Percentiles rank a stretch among this genome's conserved stretches.
Conservation (phyloP, 495 filamentous ascomycete genomes). For the Aspergillus sclerotioniger region DNA sequence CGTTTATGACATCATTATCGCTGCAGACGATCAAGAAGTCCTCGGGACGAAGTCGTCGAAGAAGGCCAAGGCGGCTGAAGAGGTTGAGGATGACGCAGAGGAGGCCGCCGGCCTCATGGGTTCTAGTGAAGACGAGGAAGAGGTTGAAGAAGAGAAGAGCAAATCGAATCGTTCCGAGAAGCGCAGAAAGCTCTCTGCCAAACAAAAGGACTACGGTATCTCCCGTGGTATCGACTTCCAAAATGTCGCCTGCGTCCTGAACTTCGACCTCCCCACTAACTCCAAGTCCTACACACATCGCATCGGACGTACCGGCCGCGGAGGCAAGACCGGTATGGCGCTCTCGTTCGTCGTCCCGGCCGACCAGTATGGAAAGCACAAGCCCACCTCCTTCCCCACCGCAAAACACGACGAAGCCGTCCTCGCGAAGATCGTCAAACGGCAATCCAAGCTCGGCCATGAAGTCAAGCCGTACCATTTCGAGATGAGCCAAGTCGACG, state of each 20-base stretch:
- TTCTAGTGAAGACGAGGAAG: conserved; percentile 34
- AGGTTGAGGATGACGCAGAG: conserved; percentile 16
- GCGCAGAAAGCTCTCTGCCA: conserved; percentile 57
- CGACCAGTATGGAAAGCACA: conserved; percentile 80
- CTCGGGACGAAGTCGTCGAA: conserved; percentile 46
- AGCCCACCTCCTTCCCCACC: conserved; percentile 70
- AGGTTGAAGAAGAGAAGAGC: conserved; percentile 20
- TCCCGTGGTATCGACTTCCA: conserved; percentile 96
- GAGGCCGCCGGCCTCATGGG: conserved; percentile 26
- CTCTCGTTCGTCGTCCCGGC: conserved; percentile 89
- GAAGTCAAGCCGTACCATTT: conserved; percentile 87
- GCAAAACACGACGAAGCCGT: conserved; percentile 81
- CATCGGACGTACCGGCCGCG: conserved; percentile 89
- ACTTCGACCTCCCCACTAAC: conserved; percentile 88
- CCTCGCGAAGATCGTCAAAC: conserved; percentile 66
- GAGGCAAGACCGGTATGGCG: conserved; percentile 86
- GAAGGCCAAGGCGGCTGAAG: conserved; percentile 10
- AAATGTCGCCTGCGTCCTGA: conserved; percentile 89
- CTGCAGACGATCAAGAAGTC: conserved; percentile 88
- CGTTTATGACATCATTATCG: conserved; percentile 95
- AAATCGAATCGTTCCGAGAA: conserved; percentile 47
- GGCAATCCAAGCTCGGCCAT: conserved; percentile 69
- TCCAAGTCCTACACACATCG: conserved; percentile 95
- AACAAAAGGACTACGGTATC: conserved; percentile 85
- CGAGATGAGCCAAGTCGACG: conserved; percentile 89